phyloP scores from a whole-genome alignment of 2,329 filamentous ascomycete genomes.

The Colletotrichum siamense region DNA sequence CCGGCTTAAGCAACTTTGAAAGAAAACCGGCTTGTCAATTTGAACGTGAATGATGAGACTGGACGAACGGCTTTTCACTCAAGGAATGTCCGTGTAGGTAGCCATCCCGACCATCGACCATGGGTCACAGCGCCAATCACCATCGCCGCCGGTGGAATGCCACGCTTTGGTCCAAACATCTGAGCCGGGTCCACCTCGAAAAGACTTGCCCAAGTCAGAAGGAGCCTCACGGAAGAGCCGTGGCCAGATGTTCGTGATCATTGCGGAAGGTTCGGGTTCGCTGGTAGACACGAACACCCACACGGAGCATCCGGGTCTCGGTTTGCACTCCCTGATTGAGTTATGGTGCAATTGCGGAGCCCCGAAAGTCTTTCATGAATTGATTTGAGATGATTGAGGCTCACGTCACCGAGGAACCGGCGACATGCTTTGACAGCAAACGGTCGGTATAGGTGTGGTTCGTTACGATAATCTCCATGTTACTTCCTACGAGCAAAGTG shows the following conservation, averaged over 20 bases:
- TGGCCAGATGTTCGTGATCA: background rate
- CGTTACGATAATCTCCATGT: background rate
- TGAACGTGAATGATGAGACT: background rate
- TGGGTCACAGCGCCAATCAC: constrained; percentile 6
- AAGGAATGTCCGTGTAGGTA: background rate
- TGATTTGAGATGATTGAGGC: background rate
- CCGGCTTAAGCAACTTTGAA: background rate
- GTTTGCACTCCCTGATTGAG: background rate
- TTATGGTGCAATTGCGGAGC: background rate
- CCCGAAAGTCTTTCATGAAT: constrained; percentile 3
- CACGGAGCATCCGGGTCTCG: background rate
- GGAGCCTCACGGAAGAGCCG: background rate
- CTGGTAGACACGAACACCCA: background rate
- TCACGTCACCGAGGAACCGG: background rate
- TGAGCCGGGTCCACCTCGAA: background rate
- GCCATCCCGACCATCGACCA: background rate
- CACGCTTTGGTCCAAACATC: background rate
- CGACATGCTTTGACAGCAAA: background rate
- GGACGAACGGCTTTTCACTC: background rate
- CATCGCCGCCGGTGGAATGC: background rate
- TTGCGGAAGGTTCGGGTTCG: background rate
- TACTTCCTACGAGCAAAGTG: background rate
- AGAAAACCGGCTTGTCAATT: background rate
- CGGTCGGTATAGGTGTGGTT: background rate
- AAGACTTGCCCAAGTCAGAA: background rate